phyloP scores from a whole-genome alignment of 306 rosid genomes.

The Amphicarpaea edgeworthii region DNA sequence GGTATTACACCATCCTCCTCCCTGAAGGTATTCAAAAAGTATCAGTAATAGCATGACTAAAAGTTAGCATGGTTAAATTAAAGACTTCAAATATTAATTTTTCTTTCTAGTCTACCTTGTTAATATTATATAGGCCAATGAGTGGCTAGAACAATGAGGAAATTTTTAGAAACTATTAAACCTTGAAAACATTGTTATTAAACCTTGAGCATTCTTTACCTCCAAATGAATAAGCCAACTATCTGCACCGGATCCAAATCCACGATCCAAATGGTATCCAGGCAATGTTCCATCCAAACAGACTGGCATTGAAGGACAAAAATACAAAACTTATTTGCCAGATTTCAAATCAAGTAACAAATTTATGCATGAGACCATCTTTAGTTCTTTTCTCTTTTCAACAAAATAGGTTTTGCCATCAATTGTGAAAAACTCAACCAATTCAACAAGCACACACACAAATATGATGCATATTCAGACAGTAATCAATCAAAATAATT shows the following conservation, averaged over 20 bases:
- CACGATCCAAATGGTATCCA: slow-evolving; percentile 81
- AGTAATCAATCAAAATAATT: slow-evolving; percentile 23
- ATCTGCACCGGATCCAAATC: slow-evolving; percentile 75
- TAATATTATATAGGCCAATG: background rate
- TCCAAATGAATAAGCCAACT: slow-evolving; percentile 91
- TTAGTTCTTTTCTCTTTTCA: slow-evolving; percentile 13
- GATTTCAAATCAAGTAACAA: slow-evolving; percentile 33
- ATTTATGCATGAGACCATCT: slow-evolving; percentile 1
- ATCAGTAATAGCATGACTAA: background rate
- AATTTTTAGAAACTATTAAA: background rate
- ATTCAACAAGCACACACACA: slow-evolving; percentile 27
- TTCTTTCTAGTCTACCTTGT: slow-evolving; percentile 1
- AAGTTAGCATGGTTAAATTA: slow-evolving; percentile 11
- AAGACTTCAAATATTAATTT: background rate
- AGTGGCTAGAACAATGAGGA: background rate
- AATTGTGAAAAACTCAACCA: slow-evolving; percentile 3
- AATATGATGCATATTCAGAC: background rate
- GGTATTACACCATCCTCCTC: slow-evolving; percentile 93
- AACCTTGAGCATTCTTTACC: slow-evolving; percentile 50
- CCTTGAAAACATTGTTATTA: slow-evolving; percentile 26
- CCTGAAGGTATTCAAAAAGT: slow-evolving; percentile 55
- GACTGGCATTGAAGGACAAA: slow-evolving; percentile 54
- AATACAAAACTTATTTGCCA: slow-evolving; percentile 31
- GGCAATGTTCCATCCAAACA: slow-evolving; percentile 94
- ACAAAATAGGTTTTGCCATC: slow-evolving; percentile 4